Percentiles rank a stretch among this genome's conserved stretches.
phyloP scores from a whole-genome alignment of 108 stramenopile species.

The Discostella pseudostelligera region DNA sequence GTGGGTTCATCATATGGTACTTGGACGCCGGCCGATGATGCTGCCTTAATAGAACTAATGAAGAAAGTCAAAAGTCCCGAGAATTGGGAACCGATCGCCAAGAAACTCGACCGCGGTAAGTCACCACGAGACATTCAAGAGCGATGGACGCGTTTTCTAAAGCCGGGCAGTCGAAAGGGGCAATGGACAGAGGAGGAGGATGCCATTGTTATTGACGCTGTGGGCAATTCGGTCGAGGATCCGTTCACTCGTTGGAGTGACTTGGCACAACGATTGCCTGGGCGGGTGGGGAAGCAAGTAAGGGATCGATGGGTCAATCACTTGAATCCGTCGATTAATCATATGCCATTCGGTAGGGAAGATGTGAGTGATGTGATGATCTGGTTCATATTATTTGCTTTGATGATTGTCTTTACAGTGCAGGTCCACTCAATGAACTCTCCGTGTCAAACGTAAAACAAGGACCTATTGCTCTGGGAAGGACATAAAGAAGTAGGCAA shows the following conservation, averaged over 20 bases:
- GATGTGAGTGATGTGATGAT: constrained; percentile 39
- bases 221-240: constrained; percentile 69
- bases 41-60: constrained; percentile 73
- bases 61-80: constrained; percentile 84
- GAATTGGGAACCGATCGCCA: constrained; percentile 87
- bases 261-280: constrained; percentile 78
- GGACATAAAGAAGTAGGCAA: constrained; percentile 80
- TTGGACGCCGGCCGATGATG: constrained; percentile 79
- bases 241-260: constrained; percentile 89
- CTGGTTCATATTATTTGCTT: neutral
- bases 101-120: constrained; percentile 63
- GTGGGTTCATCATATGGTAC: constrained; percentile 2
- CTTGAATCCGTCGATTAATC: constrained; percentile 82
- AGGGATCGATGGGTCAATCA: constrained; percentile 92
- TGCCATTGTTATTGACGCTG: constrained; percentile 78
- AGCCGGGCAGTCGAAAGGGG: constrained; percentile 50
- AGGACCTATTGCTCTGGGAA: constrained; percentile 72
- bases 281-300: constrained; percentile 86
- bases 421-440: neutral
- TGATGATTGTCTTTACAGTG: neutral
- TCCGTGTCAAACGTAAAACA: neutral
- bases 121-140: constrained; percentile 38
- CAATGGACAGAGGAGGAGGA: constrained; percentile 66
- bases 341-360: constrained; percentile 73
- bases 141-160: constrained; percentile 46